These are phyloP conservation scores for Trypanosoma lewisi DNA, from an alignment of 208 protist species.

Conservation along the genomic window DNA sequence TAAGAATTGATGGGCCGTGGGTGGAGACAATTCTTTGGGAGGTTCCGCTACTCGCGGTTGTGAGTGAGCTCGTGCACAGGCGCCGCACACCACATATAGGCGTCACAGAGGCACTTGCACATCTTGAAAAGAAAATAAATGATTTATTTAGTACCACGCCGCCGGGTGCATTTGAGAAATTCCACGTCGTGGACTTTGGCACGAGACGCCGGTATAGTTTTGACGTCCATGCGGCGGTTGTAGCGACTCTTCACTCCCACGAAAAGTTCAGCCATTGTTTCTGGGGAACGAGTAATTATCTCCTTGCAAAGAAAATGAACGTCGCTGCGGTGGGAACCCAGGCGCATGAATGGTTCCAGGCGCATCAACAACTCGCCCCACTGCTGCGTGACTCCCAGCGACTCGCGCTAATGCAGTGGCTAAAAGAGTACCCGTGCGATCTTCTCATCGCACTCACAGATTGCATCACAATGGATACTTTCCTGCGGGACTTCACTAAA, in stretches of 20 bases:
- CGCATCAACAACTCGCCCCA: slow-evolving; percentile 82
- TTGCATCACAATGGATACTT: slow-evolving; percentile 90
- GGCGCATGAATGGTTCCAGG: slow-evolving; percentile 91
- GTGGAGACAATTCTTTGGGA: slow-evolving; percentile 89
- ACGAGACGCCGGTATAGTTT: slow-evolving; percentile 82
- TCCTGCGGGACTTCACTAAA: slow-evolving; percentile 70
- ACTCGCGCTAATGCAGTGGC: slow-evolving; percentile 68
- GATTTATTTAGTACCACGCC: slow-evolving; percentile 49
- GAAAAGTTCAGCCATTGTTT: slow-evolving; percentile 52
- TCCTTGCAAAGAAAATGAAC: slow-evolving; percentile 61
- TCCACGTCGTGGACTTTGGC: slow-evolving; percentile 78
- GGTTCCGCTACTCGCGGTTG: slow-evolving; percentile 77
- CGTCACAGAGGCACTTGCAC: slow-evolving; percentile 41
- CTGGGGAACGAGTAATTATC: slow-evolving; percentile 85
- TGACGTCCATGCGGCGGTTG: slow-evolving; percentile 74
- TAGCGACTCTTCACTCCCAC: slow-evolving; percentile 49
- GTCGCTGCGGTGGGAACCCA: slow-evolving; percentile 78
- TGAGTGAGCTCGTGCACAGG: slow-evolving; percentile 76
- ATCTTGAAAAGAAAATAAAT: slow-evolving; percentile 56
- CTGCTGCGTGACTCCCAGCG: slow-evolving; percentile 65
- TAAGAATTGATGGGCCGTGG: slow-evolving; percentile 78
- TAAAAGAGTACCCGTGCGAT: slow-evolving; percentile 76
- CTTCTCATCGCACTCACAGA: slow-evolving; percentile 87
- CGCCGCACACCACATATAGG: slow-evolving; percentile 46
- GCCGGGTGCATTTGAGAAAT: slow-evolving; percentile 43